phyloP scores from a whole-genome alignment of 768 basidiomycete species.

The Mycena vitilis region DNA sequence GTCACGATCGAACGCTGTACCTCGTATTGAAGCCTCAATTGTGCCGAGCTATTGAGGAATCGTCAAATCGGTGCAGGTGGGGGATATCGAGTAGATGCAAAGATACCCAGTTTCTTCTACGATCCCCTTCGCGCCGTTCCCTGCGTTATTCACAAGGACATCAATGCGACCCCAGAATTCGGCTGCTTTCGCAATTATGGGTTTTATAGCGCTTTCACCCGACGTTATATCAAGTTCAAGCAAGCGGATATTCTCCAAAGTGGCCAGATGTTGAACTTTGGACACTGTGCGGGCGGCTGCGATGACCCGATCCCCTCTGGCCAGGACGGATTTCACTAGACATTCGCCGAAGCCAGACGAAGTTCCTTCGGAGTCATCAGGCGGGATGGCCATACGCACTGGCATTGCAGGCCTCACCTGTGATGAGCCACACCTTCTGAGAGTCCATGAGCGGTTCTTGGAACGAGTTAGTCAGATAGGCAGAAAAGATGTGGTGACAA shows the following conservation, averaged over 20 bases:
- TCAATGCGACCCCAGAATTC: constrained; percentile 54
- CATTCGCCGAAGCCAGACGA: constrained; percentile 56
- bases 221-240: constrained; percentile 54
- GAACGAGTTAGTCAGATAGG: too few relatives aligned
- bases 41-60: constrained; percentile 13
- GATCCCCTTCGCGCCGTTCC: constrained; percentile 48
- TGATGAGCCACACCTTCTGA: constrained; percentile 34
- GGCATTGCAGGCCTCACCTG: constrained; percentile 8
- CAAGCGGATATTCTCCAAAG: constrained; percentile 38
- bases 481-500: too few relatives aligned
- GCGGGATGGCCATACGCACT: not conserved
- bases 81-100: not conserved
- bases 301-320: constrained; percentile 57
- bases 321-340: constrained; percentile 50
- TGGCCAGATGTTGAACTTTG: constrained; percentile 40
- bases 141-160: constrained; percentile 60
- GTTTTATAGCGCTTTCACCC: constrained; percentile 43
- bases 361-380: constrained; percentile 41
- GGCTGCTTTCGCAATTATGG: constrained; percentile 46
- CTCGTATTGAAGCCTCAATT: constrained; percentile 28
- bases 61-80: not conserved
- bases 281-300: constrained; percentile 53
- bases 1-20: not conserved
- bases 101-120: constrained; percentile 55
- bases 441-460: not conserved